These are phyloP conservation scores for Pythium coloratum DNA, from an alignment of 352 stramenopile genomes.

Conservation along the genomic window DNA sequence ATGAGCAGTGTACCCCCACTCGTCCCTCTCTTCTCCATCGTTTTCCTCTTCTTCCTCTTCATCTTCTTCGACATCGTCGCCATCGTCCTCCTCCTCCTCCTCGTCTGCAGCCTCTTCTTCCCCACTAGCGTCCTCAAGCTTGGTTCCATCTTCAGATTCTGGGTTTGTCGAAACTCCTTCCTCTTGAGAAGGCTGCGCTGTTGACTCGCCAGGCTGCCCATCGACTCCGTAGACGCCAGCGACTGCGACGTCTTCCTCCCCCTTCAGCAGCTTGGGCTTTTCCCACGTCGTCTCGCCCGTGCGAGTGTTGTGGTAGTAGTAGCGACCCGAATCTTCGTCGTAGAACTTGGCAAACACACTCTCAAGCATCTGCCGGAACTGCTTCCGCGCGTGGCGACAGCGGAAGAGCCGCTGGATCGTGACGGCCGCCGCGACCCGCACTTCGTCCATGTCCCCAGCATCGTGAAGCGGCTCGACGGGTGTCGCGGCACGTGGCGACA, in stretches of 20 bases:
- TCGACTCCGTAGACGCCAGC: slow-evolving; percentile 21
- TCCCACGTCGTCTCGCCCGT: slow-evolving; percentile 76
- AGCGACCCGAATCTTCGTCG: slow-evolving; percentile 57
- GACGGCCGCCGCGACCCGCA: slow-evolving; percentile 25
- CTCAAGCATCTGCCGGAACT: slow-evolving; percentile 44
- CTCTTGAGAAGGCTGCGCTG: neutral
- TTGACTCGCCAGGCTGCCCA: neutral
- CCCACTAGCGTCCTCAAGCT: slow-evolving; percentile 28
- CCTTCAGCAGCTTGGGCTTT: slow-evolving; percentile 56
- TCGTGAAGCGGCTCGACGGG: slow-evolving; percentile 28
- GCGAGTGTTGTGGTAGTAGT: slow-evolving; percentile 75
- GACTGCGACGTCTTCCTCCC: slow-evolving; percentile 48
- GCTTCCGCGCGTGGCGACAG: slow-evolving; percentile 43
- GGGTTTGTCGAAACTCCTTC: slow-evolving; percentile 14
- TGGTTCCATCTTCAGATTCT: neutral
- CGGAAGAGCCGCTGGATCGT: slow-evolving; percentile 69
- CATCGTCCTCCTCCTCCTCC: slow-evolving; percentile 12
- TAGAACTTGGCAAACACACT: slow-evolving; percentile 74
- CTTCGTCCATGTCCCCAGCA: slow-evolving; percentile 19
- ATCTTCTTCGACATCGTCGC: slow-evolving; percentile 12
- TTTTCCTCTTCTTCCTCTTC: slow-evolving; percentile 21
- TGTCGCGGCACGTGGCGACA: slow-evolving; percentile 13
- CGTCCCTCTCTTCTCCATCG: slow-evolving; percentile 23
- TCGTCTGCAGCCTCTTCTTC: slow-evolving; percentile 14
- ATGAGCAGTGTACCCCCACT: slow-evolving; percentile 39